Percentiles rank a stretch among this genome's conserved stretches.
Conservation (phyloP, 2,329 filamentous ascomycete genomes). For the Colletotrichum cereale region DNA sequence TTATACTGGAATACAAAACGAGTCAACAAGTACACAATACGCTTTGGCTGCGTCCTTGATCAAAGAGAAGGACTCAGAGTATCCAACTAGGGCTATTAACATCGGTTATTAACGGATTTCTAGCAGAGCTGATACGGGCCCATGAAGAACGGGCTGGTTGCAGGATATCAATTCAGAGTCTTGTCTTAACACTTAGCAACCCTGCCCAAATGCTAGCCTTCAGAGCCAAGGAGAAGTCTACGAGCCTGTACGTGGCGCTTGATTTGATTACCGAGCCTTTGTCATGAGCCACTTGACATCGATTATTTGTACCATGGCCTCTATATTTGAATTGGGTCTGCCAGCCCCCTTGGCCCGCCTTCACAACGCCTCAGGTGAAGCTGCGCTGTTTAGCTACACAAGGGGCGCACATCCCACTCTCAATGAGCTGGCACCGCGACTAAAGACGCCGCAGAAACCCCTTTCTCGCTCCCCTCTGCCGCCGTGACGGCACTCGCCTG, state of each 20-base stretch:
- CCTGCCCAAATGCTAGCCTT: background rate
- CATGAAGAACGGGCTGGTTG: background rate
- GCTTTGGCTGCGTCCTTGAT: background rate
- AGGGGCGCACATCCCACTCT: background rate
- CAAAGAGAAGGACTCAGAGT: too few species aligned
- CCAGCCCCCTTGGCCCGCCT: background rate
- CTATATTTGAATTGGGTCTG: background rate
- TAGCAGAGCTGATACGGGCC: background rate
- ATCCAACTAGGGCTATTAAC: too few species aligned
- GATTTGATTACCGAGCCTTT: background rate
- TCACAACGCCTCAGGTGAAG: background rate
- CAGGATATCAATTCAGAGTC: background rate
- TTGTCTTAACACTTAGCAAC: background rate
- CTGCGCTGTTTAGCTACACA: background rate
- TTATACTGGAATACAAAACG: conserved; percentile 27
- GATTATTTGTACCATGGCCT: background rate
- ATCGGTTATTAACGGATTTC: background rate
- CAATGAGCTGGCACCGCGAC: background rate
- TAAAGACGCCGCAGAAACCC: background rate
- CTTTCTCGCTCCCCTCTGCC: conserved; percentile 31
- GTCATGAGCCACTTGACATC: background rate
- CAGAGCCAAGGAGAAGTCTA: background rate
- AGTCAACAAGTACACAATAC: conserved; percentile 22
- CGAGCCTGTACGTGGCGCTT: background rate
- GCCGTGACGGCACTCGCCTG: conserved; percentile 55